Conservation (phyloP, 352 stramenopile genomes). For the Phytophthora sp. region DNA sequence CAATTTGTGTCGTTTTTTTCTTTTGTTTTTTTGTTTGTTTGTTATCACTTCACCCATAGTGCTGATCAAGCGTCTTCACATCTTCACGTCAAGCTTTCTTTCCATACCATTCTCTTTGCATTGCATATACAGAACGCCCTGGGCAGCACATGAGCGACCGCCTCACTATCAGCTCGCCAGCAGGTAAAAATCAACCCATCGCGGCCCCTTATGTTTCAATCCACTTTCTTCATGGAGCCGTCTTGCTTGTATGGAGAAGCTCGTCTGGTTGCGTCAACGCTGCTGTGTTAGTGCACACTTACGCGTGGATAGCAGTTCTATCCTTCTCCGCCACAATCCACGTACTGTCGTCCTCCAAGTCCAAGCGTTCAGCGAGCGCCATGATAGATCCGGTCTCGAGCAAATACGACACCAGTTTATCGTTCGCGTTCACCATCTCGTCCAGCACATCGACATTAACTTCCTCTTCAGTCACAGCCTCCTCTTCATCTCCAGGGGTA, state of each 20-base stretch:
- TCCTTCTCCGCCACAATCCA: constrained; percentile 89
- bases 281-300: constrained; percentile 24
- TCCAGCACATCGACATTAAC: constrained; percentile 73
- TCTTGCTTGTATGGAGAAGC: constrained; percentile 17
- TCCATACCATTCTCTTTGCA: constrained; percentile 29
- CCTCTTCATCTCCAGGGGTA: constrained; percentile 40
- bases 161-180: constrained; percentile 12
- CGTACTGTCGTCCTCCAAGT: constrained; percentile 84
- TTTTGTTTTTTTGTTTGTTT: constrained; percentile 17
- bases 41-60: constrained; percentile 33
- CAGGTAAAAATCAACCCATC: not conserved
- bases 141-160: constrained; percentile 15
- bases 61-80: constrained; percentile 15
- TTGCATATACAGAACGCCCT: constrained; percentile 40
- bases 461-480: constrained; percentile 43
- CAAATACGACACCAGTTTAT: constrained; percentile 86
- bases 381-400: constrained; percentile 88
- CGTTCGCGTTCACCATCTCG: constrained; percentile 85
- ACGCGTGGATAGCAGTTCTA: constrained; percentile 83
- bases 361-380: constrained; percentile 79
- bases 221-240: constrained; percentile 30
- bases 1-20: constrained; percentile 21
- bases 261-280: constrained; percentile 23
- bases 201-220: constrained; percentile 25
- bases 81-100: constrained; percentile 21